Conservation (phyloP, 148 eudicot species). For the Gaultheria prostrata region DNA sequence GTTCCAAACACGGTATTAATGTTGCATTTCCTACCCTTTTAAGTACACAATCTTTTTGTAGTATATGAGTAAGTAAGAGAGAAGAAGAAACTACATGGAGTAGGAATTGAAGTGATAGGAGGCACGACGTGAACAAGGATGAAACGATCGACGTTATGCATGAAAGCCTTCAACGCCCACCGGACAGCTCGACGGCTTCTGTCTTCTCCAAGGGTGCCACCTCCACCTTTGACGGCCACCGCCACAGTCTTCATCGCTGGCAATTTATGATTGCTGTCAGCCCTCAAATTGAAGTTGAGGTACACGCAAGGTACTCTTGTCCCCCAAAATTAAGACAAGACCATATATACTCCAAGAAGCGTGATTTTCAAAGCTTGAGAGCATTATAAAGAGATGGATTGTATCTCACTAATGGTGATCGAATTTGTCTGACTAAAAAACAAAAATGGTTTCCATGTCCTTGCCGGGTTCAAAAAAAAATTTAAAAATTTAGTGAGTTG, state of each 20-base stretch:
- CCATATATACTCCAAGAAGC: not conserved
- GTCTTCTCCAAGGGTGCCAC: constrained; percentile 38
- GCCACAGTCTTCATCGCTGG: constrained; percentile 44
- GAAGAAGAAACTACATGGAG: constrained; percentile 42
- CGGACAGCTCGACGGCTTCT: constrained; percentile 69
- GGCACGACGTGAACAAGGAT: constrained; percentile 65
- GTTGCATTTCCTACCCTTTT: not conserved
- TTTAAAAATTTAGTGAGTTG: too few species aligned
- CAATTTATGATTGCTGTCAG: not conserved
- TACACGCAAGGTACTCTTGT: not conserved
- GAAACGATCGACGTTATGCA: constrained; percentile 46
- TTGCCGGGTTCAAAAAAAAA: too few species aligned
- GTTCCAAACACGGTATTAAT: not conserved
- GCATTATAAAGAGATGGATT: not conserved
- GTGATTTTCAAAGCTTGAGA: not conserved
- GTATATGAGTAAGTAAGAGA: not conserved
- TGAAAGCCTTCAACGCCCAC: constrained; percentile 69
- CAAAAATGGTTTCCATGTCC: too few species aligned
- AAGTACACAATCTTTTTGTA: not conserved
- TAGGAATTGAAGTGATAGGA: constrained; percentile 47
- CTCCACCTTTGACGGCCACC: constrained; percentile 60
- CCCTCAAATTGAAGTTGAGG: not conserved
- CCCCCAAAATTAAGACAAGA: not conserved
- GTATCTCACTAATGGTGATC: too few species aligned
- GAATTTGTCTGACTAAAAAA: too few species aligned